Evolutionary conservation across 2,329 filamentous ascomycete species (phyloP), one percentile per base, ranked within the genome.

Genomic region (Xylaria sp.): DNA sequence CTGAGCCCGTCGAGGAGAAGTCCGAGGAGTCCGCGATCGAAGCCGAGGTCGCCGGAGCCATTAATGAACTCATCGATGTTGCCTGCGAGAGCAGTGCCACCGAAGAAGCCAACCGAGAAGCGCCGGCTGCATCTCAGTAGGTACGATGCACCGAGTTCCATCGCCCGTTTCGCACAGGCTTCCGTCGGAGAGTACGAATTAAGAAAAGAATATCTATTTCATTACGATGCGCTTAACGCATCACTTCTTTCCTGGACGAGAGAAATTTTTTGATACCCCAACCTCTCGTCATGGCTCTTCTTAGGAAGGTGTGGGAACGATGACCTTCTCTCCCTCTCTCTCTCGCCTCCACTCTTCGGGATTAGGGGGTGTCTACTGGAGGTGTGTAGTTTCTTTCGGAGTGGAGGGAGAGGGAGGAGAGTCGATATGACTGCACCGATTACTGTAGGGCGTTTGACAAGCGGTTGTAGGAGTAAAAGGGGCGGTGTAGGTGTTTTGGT

Each of bases 251-350:
- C 35, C 23, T 11, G 11, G 61, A 51, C 59, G 57, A 59, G 57
- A 59, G 30, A 59, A 30, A 48, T 61, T 57, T 54, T 58, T 58
- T 62, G 62, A 63, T 63, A 63, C 62, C 61, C 61, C 18, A 44
- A 54, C 37, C 37, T 58, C 59, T 62, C 52, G 55, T 54, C 49
- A 16, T 42, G 59, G 49, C 44, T 63, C 61, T 59, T 61, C 48
- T 51, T 23, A 53, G 34, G 11, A 34, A 54, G 52, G 52, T 51
- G 47, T 16, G 42, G 35, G 18, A 30, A n/a, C 16, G 4, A 46
- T 4, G 35, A 23, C 18, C 13, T 47, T 34, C 51, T 48, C 50
- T 47, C 5, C 23, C 23, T 30, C 23, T 30, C 23, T 30, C 23
- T 30, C 52, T 48, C n/a, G 39, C 37, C 54, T 57, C 19, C 51